A percentile compares a stretch with the other conserved stretches of the same genome.
These are phyloP conservation scores for Hypoxylon fragiforme DNA, from an alignment of 495 filamentous ascomycete species.

Conservation along the genomic window DNA sequence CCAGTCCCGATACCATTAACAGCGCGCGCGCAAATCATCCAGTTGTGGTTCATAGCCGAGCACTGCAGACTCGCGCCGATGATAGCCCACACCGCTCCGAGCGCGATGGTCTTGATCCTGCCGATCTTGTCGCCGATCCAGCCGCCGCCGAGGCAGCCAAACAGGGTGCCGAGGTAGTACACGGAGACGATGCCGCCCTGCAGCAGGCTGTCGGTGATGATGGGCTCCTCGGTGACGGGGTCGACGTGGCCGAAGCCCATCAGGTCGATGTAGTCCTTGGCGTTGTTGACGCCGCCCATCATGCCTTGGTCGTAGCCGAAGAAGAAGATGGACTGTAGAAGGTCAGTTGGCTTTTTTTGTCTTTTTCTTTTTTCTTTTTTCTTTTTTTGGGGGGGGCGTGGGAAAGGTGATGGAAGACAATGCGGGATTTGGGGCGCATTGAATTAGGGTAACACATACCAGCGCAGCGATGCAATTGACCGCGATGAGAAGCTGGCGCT, in stretches of 20 bases:
- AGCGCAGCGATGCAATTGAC: constrained; percentile 67
- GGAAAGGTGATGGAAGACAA: neutral
- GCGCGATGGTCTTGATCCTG: constrained; percentile 63
- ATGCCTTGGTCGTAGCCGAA: constrained; percentile 68
- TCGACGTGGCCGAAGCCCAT: constrained; percentile 68
- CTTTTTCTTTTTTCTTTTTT: too few relatives aligned
- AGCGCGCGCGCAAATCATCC: constrained; percentile 72
- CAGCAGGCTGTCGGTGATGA: constrained; percentile 63
- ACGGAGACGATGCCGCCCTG: constrained; percentile 72
- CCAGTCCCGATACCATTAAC: constrained; percentile 75
- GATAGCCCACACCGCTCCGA: constrained; percentile 59
- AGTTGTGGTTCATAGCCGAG: constrained; percentile 64
- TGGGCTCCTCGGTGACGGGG: constrained; percentile 47
- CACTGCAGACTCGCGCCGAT: constrained; percentile 64
- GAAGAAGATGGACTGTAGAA: constrained; percentile 26
- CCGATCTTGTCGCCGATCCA: constrained; percentile 65
- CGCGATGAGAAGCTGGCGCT: constrained; percentile 63
- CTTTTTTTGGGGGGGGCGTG: too few relatives aligned
- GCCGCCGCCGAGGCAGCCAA: constrained; percentile 63
- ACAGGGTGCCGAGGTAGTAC: constrained; percentile 70
- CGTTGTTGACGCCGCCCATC: constrained; percentile 75
- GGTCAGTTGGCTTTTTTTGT: too few relatives aligned
- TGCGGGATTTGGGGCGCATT: neutral
- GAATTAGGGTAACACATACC: constrained; percentile 10
- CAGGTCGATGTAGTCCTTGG: constrained; percentile 63